Evolutionary conservation across 1,139 yeast genomes (phyloP).

Genomic region (Geotrichum bryndzae): DNA sequence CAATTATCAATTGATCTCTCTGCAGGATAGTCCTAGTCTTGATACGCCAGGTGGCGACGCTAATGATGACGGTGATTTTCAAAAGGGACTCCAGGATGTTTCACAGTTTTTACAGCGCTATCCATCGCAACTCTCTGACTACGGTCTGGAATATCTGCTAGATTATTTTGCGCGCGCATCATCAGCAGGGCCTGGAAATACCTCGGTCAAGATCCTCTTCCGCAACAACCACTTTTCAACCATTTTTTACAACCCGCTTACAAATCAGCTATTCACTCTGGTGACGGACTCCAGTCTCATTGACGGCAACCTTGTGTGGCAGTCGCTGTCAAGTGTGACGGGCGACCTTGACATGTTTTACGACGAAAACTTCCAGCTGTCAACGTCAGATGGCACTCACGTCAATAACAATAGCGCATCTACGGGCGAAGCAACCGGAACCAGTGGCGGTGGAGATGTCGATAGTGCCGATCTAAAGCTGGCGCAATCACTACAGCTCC

Average conservation of each 20-base stretch:
- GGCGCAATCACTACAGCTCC: constrained; percentile 52
- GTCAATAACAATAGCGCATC: constrained; percentile 3
- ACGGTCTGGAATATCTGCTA: constrained; percentile 47
- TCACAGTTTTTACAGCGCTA: constrained; percentile 45
- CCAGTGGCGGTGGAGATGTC: constrained; percentile 18
- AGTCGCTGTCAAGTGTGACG: constrained; percentile 55
- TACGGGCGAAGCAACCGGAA: constrained; percentile 29
- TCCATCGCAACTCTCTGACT: constrained; percentile 63
- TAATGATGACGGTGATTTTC: neutral
- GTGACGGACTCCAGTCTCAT: constrained; percentile 69
- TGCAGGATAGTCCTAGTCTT: neutral
- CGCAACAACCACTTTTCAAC: constrained; percentile 83
- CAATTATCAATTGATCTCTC: neutral
- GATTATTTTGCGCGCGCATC: constrained; percentile 35
- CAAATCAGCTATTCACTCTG: constrained; percentile 44
- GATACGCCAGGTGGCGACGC: neutral
- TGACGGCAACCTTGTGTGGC: constrained; percentile 62
- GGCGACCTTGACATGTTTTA: constrained; percentile 66
- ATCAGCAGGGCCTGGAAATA: constrained; percentile 35
- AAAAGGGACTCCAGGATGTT: neutral
- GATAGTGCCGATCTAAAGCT: constrained; percentile 39
- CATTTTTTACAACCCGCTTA: constrained; percentile 34
- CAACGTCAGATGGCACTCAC: constrained; percentile 10
- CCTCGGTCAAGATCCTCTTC: constrained; percentile 53
- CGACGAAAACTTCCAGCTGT: constrained; percentile 42